Conservation (phyloP, 1,139 yeast species). For the Kurtzmaniella quercitrusa region DNA sequence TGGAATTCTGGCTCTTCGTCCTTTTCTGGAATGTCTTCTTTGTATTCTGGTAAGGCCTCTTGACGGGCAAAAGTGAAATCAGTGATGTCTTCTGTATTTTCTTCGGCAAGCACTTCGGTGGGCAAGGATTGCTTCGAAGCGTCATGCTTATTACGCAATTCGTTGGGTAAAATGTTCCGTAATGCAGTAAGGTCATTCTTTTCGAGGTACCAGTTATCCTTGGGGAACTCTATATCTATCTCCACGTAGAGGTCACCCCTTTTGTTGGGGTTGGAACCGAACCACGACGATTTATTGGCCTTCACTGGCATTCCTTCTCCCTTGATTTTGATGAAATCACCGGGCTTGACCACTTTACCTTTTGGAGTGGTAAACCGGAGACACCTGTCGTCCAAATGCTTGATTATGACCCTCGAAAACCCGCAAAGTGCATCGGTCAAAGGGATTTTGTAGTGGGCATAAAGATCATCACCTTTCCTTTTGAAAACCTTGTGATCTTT, state of each 20-base stretch:
- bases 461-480: conserved; percentile 63
- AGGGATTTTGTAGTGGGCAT: conserved; percentile 55
- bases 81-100: conserved; percentile 37
- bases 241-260: conserved; percentile 75
- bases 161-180: conserved; percentile 51
- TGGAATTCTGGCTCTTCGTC: conserved; percentile 14
- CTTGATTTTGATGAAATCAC: conserved; percentile 59
- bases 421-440: conserved; percentile 84
- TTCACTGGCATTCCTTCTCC: conserved; percentile 86
- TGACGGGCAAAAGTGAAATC: conserved; percentile 33
- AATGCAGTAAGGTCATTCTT: conserved; percentile 53
- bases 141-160: conserved; percentile 20
- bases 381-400: conserved; percentile 79
- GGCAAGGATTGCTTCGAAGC: conserved; percentile 22
- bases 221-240: conserved; percentile 76
- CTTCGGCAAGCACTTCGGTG: conserved; percentile 25
- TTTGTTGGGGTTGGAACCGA: conserved; percentile 18
- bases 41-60: conserved; percentile 34
- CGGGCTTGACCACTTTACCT: conserved; percentile 80
- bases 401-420: conserved; percentile 60
- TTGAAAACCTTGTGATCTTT: conserved; percentile 43
- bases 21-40: conserved; percentile 14
- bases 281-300: conserved; percentile 29
- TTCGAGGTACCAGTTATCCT: conserved; percentile 74
- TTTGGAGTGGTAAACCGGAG: conserved; percentile 59